These are phyloP conservation scores for Kwoniella europaea DNA, from an alignment of 768 basidiomycete species.

Conservation along the genomic window DNA sequence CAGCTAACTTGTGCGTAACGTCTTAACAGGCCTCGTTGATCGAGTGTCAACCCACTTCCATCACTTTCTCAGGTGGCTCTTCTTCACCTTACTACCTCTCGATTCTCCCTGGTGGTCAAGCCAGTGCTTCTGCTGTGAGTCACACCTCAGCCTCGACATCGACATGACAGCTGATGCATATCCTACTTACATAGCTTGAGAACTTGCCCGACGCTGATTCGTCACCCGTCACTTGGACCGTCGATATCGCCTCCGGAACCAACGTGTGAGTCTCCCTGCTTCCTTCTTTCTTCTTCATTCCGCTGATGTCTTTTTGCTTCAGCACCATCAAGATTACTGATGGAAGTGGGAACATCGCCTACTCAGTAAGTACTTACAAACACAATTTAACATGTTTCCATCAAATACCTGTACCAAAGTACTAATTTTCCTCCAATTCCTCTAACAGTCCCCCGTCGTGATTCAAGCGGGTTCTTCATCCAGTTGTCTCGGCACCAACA, in stretches of 20 bases:
- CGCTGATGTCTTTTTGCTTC: background rate
- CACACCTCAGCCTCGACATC: too few relatives aligned
- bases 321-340: slow-evolving; percentile 48
- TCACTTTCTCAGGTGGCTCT: slow-evolving; percentile 34
- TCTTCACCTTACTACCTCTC: slow-evolving; percentile 40
- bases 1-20: background rate
- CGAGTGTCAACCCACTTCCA: slow-evolving; percentile 41
- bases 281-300: too few relatives aligned
- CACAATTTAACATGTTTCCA: too few relatives aligned
- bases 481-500: slow-evolving; percentile 38
- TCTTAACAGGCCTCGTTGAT: slow-evolving; percentile 39
- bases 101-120: slow-evolving; percentile 41
- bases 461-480: slow-evolving; percentile 48
- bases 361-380: slow-evolving; percentile 20
- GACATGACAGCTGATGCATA: background rate
- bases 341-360: slow-evolving; percentile 41
- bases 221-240: slow-evolving; percentile 38
- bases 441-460: slow-evolving; percentile 29
- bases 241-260: slow-evolving; percentile 39
- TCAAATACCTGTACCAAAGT: background rate
- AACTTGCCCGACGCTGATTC: slow-evolving; percentile 20
- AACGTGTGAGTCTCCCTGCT: slow-evolving; percentile 34
- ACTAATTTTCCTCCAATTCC: background rate
- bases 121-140: slow-evolving; percentile 39
- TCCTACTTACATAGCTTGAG: slow-evolving; percentile 19